Base-by-base conservation (phyloP, 768 basidiomycete genomes). In the Collybiopsis luxurians region DNA sequence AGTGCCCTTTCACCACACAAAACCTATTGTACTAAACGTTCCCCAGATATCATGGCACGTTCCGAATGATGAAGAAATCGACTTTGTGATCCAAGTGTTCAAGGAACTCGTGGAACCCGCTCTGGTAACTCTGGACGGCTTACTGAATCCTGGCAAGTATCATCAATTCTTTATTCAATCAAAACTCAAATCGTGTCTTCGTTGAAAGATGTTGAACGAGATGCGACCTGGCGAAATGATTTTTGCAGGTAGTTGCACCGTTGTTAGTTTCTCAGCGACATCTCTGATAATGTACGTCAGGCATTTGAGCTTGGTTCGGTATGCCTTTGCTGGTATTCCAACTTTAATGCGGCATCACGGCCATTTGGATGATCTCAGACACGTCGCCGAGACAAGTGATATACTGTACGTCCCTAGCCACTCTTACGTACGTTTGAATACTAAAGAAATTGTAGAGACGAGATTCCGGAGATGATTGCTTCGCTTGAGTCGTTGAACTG, bases 171-270 rank as follows among this genome's bases (percentile, higher is more conserved):
- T 28, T 10, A 5, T 27, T 24, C 19, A 38, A 34, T 4, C 55
- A 45, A 47, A 67, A 39, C 45, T 59, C 24, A 55, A 58, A 27
- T 12, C 24, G 11, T 31, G n/a, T 46, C 24, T 38, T 34, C 21
- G 3, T 15, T n/a, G 19, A 40, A 55, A 82, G 81, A 72, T 45
- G 64, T 76, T 42, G 63, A 72, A 26, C 79, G 84, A 21, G 80
- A 89, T 67, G 79, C 80, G 15, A 60, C 79, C 15, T 95, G 92
- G 92, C 79, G 87, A 12, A 93, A 92, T 68, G 90, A 94, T 60
- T 92, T 94, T 65, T 94, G 92, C 73, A 81, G 91, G 80, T 86
- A 30, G 39, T 52, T 49, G 27, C 50, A 19, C 28, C 44, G 34
- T 17, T 5, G 34, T 23, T 44, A 19, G 3, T 3, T 4, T 26